Base-by-base conservation (phyloP, 2,329 filamentous ascomycete species). In the Apiospora marii region DNA sequence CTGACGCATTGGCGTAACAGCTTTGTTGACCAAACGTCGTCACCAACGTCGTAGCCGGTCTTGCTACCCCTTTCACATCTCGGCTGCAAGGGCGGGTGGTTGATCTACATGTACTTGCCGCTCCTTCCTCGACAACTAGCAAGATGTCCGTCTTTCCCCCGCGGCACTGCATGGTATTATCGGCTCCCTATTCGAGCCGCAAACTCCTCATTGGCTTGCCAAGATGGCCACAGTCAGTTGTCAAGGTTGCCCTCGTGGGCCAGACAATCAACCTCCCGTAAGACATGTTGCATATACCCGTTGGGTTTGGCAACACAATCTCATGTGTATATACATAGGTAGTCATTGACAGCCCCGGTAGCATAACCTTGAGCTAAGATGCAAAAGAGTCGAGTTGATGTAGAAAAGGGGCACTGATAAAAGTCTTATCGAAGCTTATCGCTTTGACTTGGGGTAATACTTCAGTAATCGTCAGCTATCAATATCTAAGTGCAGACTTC, bases 1-100 rank as follows among this genome's bases (percentile, higher is more conserved):
- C 53, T 61, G 53, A 61, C 53, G 53, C 53, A 61, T 61, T 37
- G 53, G 30, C 53, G 53, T 61, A 37, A 61, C 53, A 61, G 19
- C 53, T 61, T 61, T 61, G 30, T 61, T 61, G 22, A 61, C 53
- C 22, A 30, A 6, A 61, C 22, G 30, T 61, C 53, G 53, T 61
- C 30, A 37, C 53, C 30, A 34, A 19, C 53, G 30, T 61, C 53
- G 30, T 22, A 10, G 14, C 24, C 24, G 24, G 12, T 14, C 51
- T 13, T 19, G 24, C 51, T 27, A 13, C 13, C 24, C 27, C 16
- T 12, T 22, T 37, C 30, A 12, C 30, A 13, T 27, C 27, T 53
- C 51, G 14, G 30, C 12, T 8, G 30, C 16, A 14, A 19, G 22
- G 22, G 22, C n/a, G 2, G 22, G n/a, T n/a, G 48, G 48, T 49